These are phyloP conservation scores for Talaromyces stipitatus DNA, from an alignment of 495 filamentous ascomycete genomes.

Conservation along the genomic window DNA sequence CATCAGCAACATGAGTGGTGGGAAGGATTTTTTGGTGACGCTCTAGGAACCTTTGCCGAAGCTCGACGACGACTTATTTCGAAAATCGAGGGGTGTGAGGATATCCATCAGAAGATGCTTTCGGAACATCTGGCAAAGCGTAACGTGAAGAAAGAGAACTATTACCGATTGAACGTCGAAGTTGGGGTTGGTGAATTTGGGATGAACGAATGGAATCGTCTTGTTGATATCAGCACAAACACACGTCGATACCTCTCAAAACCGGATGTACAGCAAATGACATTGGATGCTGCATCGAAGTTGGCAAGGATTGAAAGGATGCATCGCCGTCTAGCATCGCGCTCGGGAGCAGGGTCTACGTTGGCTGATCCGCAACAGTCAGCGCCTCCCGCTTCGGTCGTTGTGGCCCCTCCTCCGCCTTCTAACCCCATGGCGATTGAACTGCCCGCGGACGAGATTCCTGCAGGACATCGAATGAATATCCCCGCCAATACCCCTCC, in stretches of 20 bases:
- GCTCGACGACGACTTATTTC: slow-evolving; percentile 72
- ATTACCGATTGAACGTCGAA: slow-evolving; percentile 96
- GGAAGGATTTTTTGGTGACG: slow-evolving; percentile 75
- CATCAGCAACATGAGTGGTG: slow-evolving; percentile 72
- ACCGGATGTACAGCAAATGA: slow-evolving; percentile 65
- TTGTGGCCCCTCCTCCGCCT: slow-evolving; percentile 31
- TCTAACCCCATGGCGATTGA: slow-evolving; percentile 50
- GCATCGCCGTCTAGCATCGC: slow-evolving; percentile 38
- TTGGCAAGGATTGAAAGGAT: slow-evolving; percentile 76
- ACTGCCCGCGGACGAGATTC: slow-evolving; percentile 52
- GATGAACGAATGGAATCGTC: slow-evolving; percentile 95
- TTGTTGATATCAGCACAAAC: slow-evolving; percentile 88
- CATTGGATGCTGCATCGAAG: slow-evolving; percentile 67
- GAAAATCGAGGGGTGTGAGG: slow-evolving; percentile 94
- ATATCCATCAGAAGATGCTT: slow-evolving; percentile 78
- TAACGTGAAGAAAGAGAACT: slow-evolving; percentile 79
- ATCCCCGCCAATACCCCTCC: slow-evolving; percentile 21
- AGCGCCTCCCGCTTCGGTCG: slow-evolving; percentile 13
- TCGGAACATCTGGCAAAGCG: slow-evolving; percentile 66
- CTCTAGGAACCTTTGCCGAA: slow-evolving; percentile 76
- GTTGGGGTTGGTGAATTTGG: slow-evolving; percentile 96
- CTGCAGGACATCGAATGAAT: slow-evolving; percentile 19
- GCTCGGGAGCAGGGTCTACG: slow-evolving; percentile 26
- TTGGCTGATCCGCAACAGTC: slow-evolving; percentile 9
- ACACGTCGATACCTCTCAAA: slow-evolving; percentile 77